phyloP scores from a whole-genome alignment of 768 basidiomycete species.

The Pholiota conissans region DNA sequence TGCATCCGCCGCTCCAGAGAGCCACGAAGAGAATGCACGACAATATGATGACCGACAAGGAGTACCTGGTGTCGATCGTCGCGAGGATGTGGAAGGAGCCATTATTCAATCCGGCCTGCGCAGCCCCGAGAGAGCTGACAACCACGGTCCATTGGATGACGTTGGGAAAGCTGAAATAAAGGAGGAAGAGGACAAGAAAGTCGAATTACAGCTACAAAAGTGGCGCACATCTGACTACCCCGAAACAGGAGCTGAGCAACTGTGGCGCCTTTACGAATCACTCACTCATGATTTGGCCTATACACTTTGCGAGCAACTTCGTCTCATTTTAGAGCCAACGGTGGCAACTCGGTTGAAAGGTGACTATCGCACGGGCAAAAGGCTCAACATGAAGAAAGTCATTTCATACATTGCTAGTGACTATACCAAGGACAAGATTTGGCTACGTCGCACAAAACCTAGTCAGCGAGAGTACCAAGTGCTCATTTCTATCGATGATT shows the following conservation, averaged over 20 bases:
- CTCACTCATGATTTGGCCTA: constrained; percentile 91
- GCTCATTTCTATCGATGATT: constrained; percentile 92
- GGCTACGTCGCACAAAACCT: constrained; percentile 92
- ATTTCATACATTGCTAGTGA: constrained; percentile 98
- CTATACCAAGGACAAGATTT: constrained; percentile 99
- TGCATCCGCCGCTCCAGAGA: constrained; percentile 22
- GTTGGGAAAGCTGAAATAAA: constrained; percentile 26
- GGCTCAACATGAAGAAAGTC: constrained; percentile 98
- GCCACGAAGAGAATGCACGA: constrained; percentile 23
- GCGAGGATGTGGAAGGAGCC: constrained; percentile 44
- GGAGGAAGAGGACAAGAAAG: constrained; percentile 31
- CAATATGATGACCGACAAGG: constrained; percentile 21
- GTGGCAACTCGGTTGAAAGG: constrained; percentile 91
- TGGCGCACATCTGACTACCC: constrained; percentile 67
- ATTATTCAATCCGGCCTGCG: constrained; percentile 35
- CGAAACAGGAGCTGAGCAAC: constrained; percentile 55
- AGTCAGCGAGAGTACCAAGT: constrained; percentile 96
- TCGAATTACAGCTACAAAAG: constrained; percentile 52
- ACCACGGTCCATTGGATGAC: constrained; percentile 19
- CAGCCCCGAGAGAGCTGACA: constrained; percentile 18
- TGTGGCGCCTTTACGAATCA: constrained; percentile 93
- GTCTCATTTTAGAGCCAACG: constrained; percentile 94
- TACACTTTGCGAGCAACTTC: constrained; percentile 91
- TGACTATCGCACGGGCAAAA: constrained; percentile 96
- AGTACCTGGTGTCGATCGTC: constrained; percentile 21